Evolutionary conservation across 1,284 basidiomycete species (phyloP), one percentile per base, ranked within the genome.

Genomic region (Tilletia horrida): DNA sequence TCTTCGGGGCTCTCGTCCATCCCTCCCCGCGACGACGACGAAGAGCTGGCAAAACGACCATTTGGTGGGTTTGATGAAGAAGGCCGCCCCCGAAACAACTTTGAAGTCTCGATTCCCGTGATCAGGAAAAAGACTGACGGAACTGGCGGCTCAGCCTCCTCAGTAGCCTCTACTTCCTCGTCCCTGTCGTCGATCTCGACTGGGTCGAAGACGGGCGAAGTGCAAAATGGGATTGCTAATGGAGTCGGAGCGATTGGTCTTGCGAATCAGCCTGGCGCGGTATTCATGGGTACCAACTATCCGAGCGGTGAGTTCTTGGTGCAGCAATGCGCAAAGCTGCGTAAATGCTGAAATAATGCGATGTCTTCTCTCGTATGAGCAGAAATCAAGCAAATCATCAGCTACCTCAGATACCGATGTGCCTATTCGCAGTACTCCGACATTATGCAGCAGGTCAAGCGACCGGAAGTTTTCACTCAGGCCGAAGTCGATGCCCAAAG

Each of bases 341-440:
- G 13, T 59, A 8, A 59, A 1, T 3, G 21, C 27, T 59, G 2
- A 8, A 18, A 31, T 29, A 27, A 11, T 40, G 35, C 11, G 35
- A 40, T 40, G 6, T 40, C 11, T 6, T 11, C 35, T 40, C n/a
- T 18, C 9, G 8, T 40, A 23, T 29, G 3, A 45, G 50, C 21
- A 62, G 61, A 45, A 40, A 62, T 62, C 61, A 62, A 62, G 21
- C 35, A 62, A 40, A 62, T 45, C 25, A 62, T 62, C 23, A 18
- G 21, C 61, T 62, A 42, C 21, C 16, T 62, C 42, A 43, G 44
- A 2, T 62, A 43, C 31, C 9, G 40, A 11, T 25, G n/a, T n/a
- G 35, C 27, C n/a, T 21, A 43, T 1, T 21, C 21, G 14, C 42
- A 42, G 6, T 42, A 62, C 25, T 8, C 42, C 23, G 40, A 29